These are phyloP conservation scores for Eutypa lata DNA, from an alignment of 2,329 filamentous ascomycete species.

Conservation along the genomic window DNA sequence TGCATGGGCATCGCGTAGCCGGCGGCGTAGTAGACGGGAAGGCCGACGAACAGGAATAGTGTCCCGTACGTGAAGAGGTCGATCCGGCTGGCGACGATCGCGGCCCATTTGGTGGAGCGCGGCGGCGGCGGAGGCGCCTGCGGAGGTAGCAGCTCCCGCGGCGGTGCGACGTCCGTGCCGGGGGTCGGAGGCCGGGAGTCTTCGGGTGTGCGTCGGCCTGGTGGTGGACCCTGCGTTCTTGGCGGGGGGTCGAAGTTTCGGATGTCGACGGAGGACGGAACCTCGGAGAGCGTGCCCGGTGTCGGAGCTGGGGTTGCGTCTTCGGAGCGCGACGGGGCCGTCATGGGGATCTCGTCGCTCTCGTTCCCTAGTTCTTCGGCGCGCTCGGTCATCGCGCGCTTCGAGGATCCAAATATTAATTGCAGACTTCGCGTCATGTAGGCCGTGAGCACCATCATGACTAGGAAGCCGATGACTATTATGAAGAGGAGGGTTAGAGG, in stretches of 20 bases:
- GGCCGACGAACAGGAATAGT: conserved; percentile 47
- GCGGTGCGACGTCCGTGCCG: neutral
- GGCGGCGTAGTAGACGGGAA: conserved; percentile 52
- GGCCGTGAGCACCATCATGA: conserved; percentile 49
- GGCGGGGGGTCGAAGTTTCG: conserved; percentile 10
- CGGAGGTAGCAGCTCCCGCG: conserved; percentile 21
- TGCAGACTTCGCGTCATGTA: conserved; percentile 54
- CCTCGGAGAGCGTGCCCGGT: conserved; percentile 16
- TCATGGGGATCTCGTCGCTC: conserved; percentile 47
- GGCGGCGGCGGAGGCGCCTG: conserved; percentile 42
- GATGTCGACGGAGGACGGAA: conserved; percentile 13
- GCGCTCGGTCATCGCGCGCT: conserved; percentile 47
- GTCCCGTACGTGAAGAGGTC: conserved; percentile 42
- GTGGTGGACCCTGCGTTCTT: conserved; percentile 6
- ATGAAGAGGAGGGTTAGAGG: too few relatives aligned
- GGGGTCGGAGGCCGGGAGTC: conserved; percentile 1
- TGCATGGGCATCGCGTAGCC: conserved; percentile 52
- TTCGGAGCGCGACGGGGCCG: conserved; percentile 9
- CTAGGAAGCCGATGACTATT: conserved; percentile 52
- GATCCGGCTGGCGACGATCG: conserved; percentile 40
- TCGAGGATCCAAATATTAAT: conserved; percentile 47
- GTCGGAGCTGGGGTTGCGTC: conserved; percentile 23
- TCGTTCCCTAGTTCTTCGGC: conserved; percentile 47
- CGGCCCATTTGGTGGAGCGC: conserved; percentile 48
- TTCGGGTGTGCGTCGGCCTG: conserved; percentile 4